Base-by-base conservation (phyloP, 352 stramenopile species). In the Blastocystis hominis region DNA sequence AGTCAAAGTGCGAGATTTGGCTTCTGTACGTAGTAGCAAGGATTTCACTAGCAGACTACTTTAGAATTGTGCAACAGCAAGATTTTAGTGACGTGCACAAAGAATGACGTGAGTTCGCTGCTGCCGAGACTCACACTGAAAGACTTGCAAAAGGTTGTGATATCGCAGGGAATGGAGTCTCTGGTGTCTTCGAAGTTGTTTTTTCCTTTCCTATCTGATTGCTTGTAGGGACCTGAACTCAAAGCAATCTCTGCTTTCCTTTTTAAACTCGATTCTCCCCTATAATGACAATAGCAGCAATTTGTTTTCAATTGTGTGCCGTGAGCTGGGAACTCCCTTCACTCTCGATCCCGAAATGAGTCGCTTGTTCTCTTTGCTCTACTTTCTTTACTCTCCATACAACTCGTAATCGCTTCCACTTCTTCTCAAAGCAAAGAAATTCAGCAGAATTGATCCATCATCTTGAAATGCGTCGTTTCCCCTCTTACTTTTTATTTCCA, bases 401-500 rank as follows among this genome's bases (percentile, higher is more conserved):
- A 44, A n/a, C 30, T 20, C 70, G 70, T 80, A n/a, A 1, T n/a
- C 30, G 46, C 36, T 36, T 4, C 36, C 24, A 64, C 24, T 66
- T 38, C 3, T 34, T 0, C 15, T 64, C 20, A 64, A 17, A 42
- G 13, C 13, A 10, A 80, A 46, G 17, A 30, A 20, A 2, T 20
- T 9, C 36, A 44, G 10, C 40, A 20, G 42, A 42, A 13, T 30
- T 54, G 3, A 6, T 64, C 4, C 24, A 40, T 17, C 24, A 61
- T 6, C 42, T 80, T 7, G 17, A 46, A 0, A 36, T 42, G 36
- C 2, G 30, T 6, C 0, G 30, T 13, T 80, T 64, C 10, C 70
- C 70, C 3, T 42, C 50, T 17, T 80, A 80, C 36, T 80, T 63
- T 20, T 62, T 80, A 3, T 80, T 63, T 62, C 70, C 70, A 9